phyloP scores from a whole-genome alignment of 169 alveolate species.

The Plasmodium sp. region DNA sequence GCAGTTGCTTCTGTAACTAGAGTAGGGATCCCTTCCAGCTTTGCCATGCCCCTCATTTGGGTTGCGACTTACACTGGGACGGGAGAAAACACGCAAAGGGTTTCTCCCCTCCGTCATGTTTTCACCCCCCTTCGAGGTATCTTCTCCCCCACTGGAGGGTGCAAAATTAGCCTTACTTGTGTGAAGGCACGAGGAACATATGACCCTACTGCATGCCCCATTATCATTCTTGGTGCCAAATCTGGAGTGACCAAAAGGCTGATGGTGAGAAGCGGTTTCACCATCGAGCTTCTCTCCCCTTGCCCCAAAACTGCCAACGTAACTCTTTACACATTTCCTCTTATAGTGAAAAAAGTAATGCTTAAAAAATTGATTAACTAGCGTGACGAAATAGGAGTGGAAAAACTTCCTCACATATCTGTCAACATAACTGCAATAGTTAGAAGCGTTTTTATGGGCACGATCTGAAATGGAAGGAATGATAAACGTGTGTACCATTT shows the following conservation, averaged over 20 bases:
- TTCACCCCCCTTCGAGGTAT: neutral
- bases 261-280: neutral
- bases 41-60: neutral
- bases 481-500: neutral
- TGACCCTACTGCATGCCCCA: neutral
- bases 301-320: neutral
- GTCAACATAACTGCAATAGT: slow-evolving; percentile 13
- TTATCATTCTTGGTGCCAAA: neutral
- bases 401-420: neutral
- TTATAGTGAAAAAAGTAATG: neutral
- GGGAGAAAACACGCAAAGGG: neutral
- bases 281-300: neutral
- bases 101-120: neutral
- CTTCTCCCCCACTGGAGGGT: neutral
- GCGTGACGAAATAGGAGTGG: neutral
- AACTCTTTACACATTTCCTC: neutral
- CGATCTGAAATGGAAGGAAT: neutral
- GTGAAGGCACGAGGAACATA: neutral
- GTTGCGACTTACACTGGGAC: neutral
- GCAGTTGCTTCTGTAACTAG: neutral
- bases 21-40: neutral
- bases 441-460: neutral
- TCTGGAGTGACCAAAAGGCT: neutral
- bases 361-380: slow-evolving; percentile 25
- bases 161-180: neutral